Evolutionary conservation across 2,329 filamentous ascomycete species (phyloP), one percentile per base, ranked within the genome.

Genomic region (Xylaria sp.): DNA sequence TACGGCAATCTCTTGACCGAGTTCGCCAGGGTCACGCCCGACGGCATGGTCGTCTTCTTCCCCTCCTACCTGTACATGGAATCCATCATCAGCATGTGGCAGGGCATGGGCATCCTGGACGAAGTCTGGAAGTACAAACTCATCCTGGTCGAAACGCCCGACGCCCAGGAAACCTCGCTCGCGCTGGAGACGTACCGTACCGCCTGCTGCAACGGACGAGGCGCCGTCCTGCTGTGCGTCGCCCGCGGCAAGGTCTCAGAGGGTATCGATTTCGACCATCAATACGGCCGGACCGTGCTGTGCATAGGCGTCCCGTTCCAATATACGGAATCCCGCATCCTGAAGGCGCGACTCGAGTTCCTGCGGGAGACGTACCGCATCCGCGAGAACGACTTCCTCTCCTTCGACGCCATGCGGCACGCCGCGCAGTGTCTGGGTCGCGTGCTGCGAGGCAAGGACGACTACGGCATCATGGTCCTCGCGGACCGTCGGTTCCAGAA

Each of bases 11-110:
- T 99, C 1, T 84, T 99, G 38, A 96, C 94, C 7, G 96, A 99
- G 78, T 98, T 99, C 79, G 93, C 94, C 63, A 97, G 95, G 79
- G 90, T 98, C 72, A 99, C 96, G 0, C 97, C 96, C 0, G 96
- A 99, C 76, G 96, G 96, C 38, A 90, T 99, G 80, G 96, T 99
- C n/a, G 96, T 99, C 46, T 99, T 99, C 85, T 99, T 99, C 79
- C 97, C 96, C 0, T 97, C 94, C 0, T 99, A 99, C 76, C 87
- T 99, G 1, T 99, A 99, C 83, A 98, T 99, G 96, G 96, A 99
- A 79, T 96, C 92, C 61, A 98, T 98, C 79, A 97, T 99, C 79
- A 95, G 92, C 79, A 97, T 97, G 90, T 99, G 96, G 96, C 96
- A 99, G 80, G 94, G 93, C 64, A 98, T 98, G 94, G 94, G 94